Conservation (phyloP, 2,329 filamentous ascomycete genomes). For the Phoma sp. region DNA sequence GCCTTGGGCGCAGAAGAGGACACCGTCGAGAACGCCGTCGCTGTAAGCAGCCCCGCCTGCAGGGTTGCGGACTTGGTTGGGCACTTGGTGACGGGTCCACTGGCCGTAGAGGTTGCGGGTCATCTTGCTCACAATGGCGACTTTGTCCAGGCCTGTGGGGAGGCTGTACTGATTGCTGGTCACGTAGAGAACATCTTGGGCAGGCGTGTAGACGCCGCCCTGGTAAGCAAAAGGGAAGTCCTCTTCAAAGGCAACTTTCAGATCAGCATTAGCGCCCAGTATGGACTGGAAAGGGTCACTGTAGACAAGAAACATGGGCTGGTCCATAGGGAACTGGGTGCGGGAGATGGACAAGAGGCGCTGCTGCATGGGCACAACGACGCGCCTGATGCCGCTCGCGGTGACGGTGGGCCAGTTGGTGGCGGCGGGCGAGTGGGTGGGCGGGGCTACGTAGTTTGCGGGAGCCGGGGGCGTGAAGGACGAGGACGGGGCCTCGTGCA, state of each 20-base stretch:
- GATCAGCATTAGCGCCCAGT: slow-evolving; percentile 14
- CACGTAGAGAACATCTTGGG: slow-evolving; percentile 45
- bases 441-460: slow-evolving; percentile 7
- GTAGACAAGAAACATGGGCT: slow-evolving; percentile 17
- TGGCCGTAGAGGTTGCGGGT: slow-evolving; percentile 17
- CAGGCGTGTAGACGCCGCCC: slow-evolving; percentile 50
- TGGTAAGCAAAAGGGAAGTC: slow-evolving; percentile 70
- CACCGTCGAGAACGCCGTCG: slow-evolving; percentile 23
- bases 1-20: slow-evolving; percentile 46
- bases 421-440: not conserved
- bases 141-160: slow-evolving; percentile 23
- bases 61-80: slow-evolving; percentile 23
- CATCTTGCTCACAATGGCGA: slow-evolving; percentile 28
- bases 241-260: slow-evolving; percentile 52
- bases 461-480: slow-evolving; percentile 14
- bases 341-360: slow-evolving; percentile 14
- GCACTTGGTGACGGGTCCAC: slow-evolving; percentile 16
- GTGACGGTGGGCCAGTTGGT: slow-evolving; percentile 16
- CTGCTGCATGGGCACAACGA: slow-evolving; percentile 16
- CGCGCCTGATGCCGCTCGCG: slow-evolving; percentile 14
- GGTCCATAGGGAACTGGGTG: slow-evolving; percentile 9
- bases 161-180: slow-evolving; percentile 47
- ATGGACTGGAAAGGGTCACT: slow-evolving; percentile 18
- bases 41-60: slow-evolving; percentile 41
- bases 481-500: not conserved